phyloP scores from a whole-genome alignment of 2,329 filamentous ascomycete genomes.

The Huntiella moniliformis region DNA sequence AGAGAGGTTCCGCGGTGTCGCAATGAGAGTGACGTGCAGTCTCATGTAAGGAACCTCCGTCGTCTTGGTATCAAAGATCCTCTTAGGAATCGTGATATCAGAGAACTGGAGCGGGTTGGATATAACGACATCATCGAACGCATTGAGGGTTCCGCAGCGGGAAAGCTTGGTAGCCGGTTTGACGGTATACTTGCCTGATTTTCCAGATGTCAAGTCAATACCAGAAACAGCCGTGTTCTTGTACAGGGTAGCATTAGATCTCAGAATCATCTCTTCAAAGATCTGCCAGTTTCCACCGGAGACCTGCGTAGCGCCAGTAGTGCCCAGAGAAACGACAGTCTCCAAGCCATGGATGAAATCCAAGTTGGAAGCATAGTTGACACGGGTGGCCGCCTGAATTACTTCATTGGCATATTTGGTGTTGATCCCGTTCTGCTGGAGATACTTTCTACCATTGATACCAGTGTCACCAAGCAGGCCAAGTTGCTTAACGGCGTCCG shows the following conservation, averaged over 20 bases:
- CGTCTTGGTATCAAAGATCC: constrained; percentile 50
- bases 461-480: constrained; percentile 48
- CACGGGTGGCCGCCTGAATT: constrained; percentile 74
- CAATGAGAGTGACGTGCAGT: constrained; percentile 77
- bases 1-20: constrained; percentile 55
- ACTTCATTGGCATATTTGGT: constrained; percentile 54
- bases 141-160: constrained; percentile 21
- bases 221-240: constrained; percentile 50
- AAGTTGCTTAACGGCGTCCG: constrained; percentile 45
- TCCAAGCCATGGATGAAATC: constrained; percentile 74
- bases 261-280: constrained; percentile 61
- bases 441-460: constrained; percentile 53
- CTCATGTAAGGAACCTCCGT: constrained; percentile 70
- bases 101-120: constrained; percentile 72
- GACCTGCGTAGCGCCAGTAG: constrained; percentile 63
- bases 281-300: constrained; percentile 86
- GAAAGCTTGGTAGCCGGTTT: not conserved
- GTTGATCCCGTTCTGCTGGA: constrained; percentile 41
- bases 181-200: not conserved
- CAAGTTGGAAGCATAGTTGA: constrained; percentile 88
- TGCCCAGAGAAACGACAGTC: constrained; percentile 81
- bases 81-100: constrained; percentile 41
- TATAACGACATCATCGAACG: constrained; percentile 69
- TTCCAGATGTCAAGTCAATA: constrained; percentile 22
- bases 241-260: constrained; percentile 39